Conservation (phyloP, 495 filamentous ascomycete genomes). For the Rusavskia elegans region DNA sequence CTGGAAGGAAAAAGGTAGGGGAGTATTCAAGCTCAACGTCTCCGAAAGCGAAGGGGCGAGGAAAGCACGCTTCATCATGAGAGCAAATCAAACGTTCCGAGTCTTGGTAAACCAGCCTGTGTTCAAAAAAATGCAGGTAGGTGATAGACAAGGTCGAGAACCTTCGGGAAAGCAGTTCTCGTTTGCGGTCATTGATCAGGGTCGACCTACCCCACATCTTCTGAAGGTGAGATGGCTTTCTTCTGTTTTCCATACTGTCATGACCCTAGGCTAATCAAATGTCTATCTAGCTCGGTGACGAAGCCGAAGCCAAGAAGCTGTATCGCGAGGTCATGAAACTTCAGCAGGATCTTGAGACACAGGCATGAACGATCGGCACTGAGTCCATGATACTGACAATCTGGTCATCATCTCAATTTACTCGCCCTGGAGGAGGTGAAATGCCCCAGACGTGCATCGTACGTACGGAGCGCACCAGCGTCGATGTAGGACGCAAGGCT, state of each 20-base stretch:
- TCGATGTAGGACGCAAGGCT: too few relatives aligned
- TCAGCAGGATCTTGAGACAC: conserved; percentile 12
- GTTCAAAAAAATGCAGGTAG: conserved; percentile 55
- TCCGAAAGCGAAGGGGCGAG: conserved; percentile 27
- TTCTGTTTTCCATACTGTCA: neutral
- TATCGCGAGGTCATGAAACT: conserved; percentile 23
- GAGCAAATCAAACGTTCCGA: conserved; percentile 69
- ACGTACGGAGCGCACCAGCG: neutral
- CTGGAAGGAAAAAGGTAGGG: conserved; percentile 83
- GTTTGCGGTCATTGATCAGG: conserved; percentile 45
- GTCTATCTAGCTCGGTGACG: conserved; percentile 24
- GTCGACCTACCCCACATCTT: conserved; percentile 41
- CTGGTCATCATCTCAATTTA: neutral
- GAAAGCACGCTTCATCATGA: conserved; percentile 62
- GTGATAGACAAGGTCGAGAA: conserved; percentile 35
- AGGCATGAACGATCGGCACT: neutral
- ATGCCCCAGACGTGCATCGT: neutral
- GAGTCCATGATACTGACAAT: too few relatives aligned
- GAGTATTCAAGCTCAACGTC: conserved; percentile 71
- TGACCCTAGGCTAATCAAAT: conserved; percentile 7
- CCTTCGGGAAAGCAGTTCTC: conserved; percentile 39
- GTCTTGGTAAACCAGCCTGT: conserved; percentile 75
- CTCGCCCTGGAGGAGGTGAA: neutral
- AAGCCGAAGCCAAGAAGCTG: conserved; percentile 24
- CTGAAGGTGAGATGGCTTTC: conserved; percentile 45